Evolutionary conservation across 2,329 filamentous ascomycete genomes (phyloP).

Genomic region (Colletotrichum liaoningense): DNA sequence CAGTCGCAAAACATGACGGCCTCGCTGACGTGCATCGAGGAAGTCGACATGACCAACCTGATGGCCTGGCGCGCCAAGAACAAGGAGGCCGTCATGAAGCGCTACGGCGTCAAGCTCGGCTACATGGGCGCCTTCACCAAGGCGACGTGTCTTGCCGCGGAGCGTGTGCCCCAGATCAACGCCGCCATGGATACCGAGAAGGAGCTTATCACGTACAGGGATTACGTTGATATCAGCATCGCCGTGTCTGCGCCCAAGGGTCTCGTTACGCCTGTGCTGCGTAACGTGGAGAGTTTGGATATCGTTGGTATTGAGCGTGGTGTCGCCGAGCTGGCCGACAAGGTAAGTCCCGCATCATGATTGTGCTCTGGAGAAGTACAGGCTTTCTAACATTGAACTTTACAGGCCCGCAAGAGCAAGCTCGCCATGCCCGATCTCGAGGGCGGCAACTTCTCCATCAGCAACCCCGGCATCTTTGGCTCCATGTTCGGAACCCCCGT

Average conservation of each 20-base stretch:
- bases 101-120: conserved; percentile 60
- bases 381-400: neutral
- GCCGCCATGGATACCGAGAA: conserved; percentile 68
- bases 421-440: conserved; percentile 83
- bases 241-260: conserved; percentile 78
- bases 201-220: conserved; percentile 66
- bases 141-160: conserved; percentile 73
- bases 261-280: conserved; percentile 81
- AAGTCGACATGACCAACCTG: conserved; percentile 68
- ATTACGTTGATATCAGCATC: conserved; percentile 80
- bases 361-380: neutral
- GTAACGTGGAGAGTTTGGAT: conserved; percentile 66
- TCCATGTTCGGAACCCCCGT: conserved; percentile 68
- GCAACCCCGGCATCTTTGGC: conserved; percentile 81
- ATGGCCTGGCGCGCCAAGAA: conserved; percentile 74
- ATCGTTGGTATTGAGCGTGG: conserved; percentile 59
- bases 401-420: conserved; percentile 75
- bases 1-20: conserved; percentile 77
- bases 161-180: conserved; percentile 78
- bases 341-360: conserved; percentile 61
- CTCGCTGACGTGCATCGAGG: conserved; percentile 71
- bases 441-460: conserved; percentile 82
- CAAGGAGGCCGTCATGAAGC: conserved; percentile 58
- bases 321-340: conserved; percentile 71
- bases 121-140: conserved; percentile 84